phyloP scores from a whole-genome alignment of 2,329 filamentous ascomycete species.

The Botrytis cinerea region DNA sequence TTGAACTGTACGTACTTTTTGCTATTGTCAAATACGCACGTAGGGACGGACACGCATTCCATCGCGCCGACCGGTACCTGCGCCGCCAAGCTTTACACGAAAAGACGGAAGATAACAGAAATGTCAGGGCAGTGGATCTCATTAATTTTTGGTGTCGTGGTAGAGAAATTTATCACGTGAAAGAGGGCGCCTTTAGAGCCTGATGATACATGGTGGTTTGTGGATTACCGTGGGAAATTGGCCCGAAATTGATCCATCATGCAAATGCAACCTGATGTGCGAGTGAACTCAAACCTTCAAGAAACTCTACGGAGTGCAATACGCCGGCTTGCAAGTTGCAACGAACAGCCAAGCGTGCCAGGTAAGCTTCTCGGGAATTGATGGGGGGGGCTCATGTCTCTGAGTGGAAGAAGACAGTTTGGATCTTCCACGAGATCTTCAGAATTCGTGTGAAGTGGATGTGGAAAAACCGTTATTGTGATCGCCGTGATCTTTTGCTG shows the following conservation, averaged over 20 bases:
- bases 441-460: not conserved
- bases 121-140: not conserved
- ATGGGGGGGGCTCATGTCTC: not conserved
- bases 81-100: constrained; percentile 10
- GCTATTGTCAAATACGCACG: not conserved
- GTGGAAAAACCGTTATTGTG: constrained; percentile 18
- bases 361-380: not conserved
- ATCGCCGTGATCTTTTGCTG: not conserved
- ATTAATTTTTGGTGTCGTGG: not conserved
- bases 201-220: not conserved
- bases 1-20: not conserved
- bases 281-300: not conserved
- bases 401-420: not conserved
- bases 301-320: not conserved
- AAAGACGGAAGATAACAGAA: not conserved
- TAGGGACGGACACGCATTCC: not conserved
- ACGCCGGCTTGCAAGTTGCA: not conserved
- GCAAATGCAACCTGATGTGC: not conserved
- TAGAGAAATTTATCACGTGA: not conserved
- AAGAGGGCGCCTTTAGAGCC: not conserved
- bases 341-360: not conserved
- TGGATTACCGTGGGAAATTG: not conserved
- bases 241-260: constrained; percentile 2
- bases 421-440: constrained; percentile 9
- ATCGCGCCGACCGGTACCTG: constrained; percentile 1